These are phyloP conservation scores for Fusarium pilosicola DNA, from an alignment of 2,329 filamentous ascomycete species.

Conservation along the genomic window DNA sequence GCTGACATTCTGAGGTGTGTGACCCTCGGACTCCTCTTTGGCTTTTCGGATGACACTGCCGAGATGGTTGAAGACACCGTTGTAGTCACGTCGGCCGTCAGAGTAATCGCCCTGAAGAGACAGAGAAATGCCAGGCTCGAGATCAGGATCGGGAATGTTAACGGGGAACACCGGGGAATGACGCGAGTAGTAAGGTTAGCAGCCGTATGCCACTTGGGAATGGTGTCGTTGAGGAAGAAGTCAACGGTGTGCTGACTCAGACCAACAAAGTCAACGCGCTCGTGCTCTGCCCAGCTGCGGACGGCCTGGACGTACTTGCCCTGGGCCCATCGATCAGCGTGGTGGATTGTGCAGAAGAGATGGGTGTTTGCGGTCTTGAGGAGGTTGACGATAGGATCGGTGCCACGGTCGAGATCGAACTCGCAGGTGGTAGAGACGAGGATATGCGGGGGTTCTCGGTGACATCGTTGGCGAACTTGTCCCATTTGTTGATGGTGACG, in stretches of 20 bases:
- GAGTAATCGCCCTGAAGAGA: slow-evolving; percentile 46
- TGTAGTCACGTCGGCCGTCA: slow-evolving; percentile 41
- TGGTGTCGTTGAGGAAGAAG: slow-evolving; percentile 36
- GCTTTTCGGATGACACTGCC: slow-evolving; percentile 38
- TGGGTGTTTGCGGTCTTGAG: slow-evolving; percentile 36
- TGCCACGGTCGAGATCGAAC: slow-evolving; percentile 35
- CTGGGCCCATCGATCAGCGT: slow-evolving; percentile 42
- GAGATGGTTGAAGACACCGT: slow-evolving; percentile 41
- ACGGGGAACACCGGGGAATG: slow-evolving; percentile 44
- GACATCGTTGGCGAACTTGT: slow-evolving; percentile 29
- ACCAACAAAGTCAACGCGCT: slow-evolving; percentile 40
- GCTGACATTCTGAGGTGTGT: slow-evolving; percentile 27
- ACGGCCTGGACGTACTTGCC: slow-evolving; percentile 36
- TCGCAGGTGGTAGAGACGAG: slow-evolving; percentile 46
- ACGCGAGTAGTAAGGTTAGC: slow-evolving; percentile 33
- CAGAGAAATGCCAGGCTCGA: slow-evolving; percentile 32
- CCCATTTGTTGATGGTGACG: slow-evolving; percentile 22
- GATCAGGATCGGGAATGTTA: slow-evolving; percentile 25
- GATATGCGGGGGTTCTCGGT: slow-evolving; percentile 34
- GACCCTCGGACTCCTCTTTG: slow-evolving; percentile 3
- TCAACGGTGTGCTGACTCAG: slow-evolving; percentile 44
- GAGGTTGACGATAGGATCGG: slow-evolving; percentile 32
- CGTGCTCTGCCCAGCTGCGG: slow-evolving; percentile 32
- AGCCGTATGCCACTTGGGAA: slow-evolving; percentile 36
- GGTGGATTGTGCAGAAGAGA: slow-evolving; percentile 45